Base-by-base conservation (phyloP, 2,329 filamentous ascomycete genomes). In the Monosporascus sp. region DNA sequence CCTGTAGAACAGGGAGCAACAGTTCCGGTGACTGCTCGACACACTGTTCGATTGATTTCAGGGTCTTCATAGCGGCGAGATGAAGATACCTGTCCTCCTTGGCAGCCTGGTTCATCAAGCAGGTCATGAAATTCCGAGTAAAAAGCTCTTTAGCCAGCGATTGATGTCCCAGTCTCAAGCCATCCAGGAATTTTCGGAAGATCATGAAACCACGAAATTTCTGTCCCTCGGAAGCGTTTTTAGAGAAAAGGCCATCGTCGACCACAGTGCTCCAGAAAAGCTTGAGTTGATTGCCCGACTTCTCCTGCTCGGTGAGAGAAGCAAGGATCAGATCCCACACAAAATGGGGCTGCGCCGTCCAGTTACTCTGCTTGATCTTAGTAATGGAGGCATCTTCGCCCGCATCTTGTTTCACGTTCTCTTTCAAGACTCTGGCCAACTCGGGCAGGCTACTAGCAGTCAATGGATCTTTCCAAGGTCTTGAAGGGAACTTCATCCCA, bases 161-260 rank as follows among this genome's bases (percentile, higher is more conserved):
- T 57, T 57, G 68, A 57, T 68, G 81, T 66, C 62, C 75, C 34
- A 76, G 50, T 22, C 61, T 73, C 8, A 80, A 70, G 3, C 74
- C 73, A 45, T 79, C 73, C 4, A 97, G 72, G 61, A 91, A 82
- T 64, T 87, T 89, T 62, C 87, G 84, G 63, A 97, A 90, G 2
- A 97, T 81, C 63, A 92, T 84, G 71, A 97, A 93, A 0, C 94
- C 94, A 70, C 90, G 91, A 64, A 90, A 90, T 70, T 97, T 97
- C 52, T 95, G 88, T 61, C 92, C 90, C 44, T 92, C 85, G 1
- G 91, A 95, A 7, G 92, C 87, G 11, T 81, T 84, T 52, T 86
- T 83, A 6, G 89, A 86, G 67, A 97, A 97, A 3, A 97, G 78
- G 8, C 88, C 87, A 66, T 93, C 89, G 70, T 97, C 92, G 54